phyloP scores from a whole-genome alignment of 2,329 filamentous ascomycete genomes.

The Beauveria brongniartii region DNA sequence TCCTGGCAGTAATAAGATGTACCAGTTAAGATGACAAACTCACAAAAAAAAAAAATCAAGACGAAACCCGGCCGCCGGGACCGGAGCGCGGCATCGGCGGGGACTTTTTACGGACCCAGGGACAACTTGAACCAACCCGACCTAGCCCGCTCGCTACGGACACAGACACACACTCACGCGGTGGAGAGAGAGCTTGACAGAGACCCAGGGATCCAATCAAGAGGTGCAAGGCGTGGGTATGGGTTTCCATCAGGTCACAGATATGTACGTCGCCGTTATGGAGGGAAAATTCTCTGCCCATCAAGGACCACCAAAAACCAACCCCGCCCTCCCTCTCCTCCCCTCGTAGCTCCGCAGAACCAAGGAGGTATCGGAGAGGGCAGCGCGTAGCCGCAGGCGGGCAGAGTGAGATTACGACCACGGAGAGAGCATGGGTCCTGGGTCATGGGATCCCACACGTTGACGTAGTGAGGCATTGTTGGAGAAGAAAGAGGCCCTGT shows the following conservation, averaged over 20 bases:
- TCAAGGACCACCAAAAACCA: neutral
- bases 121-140: neutral
- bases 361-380: neutral
- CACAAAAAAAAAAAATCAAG: neutral
- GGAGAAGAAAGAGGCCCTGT: neutral
- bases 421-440: neutral
- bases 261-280: neutral
- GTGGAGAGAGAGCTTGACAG: neutral
- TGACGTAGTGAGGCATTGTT: neutral
- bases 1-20: neutral
- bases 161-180: neutral
- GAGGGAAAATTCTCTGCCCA: neutral
- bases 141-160: neutral
- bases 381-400: neutral
- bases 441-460: constrained; percentile 6
- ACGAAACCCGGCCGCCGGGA: constrained; percentile 5
- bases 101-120: neutral
- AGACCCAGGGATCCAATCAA: neutral
- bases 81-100: constrained; percentile 1
- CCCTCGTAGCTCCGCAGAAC: neutral
- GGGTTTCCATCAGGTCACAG: constrained; percentile 8
- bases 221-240: neutral
- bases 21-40: neutral
- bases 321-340: neutral
- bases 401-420: neutral